phyloP scores from a whole-genome alignment of 2,329 filamentous ascomycete species.

The Chaetomium sp. region DNA sequence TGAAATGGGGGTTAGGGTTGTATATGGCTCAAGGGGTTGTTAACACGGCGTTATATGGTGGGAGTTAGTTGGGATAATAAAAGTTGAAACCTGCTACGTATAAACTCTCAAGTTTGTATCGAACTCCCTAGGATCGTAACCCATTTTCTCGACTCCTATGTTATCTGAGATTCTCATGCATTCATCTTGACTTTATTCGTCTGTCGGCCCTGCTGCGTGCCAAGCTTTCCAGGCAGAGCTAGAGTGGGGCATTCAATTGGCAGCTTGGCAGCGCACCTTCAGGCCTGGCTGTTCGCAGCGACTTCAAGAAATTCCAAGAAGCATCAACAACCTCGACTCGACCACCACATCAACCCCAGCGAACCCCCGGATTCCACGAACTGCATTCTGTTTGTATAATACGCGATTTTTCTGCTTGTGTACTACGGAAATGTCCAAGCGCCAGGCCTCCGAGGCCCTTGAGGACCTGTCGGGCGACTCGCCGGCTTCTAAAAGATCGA shows the following conservation, averaged over 20 bases:
- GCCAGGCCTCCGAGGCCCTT: constrained; percentile 53
- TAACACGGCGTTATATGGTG: neutral
- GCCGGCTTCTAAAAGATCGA: constrained; percentile 53
- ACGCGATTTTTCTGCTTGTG: neutral
- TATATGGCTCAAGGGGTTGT: neutral
- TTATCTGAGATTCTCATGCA: neutral
- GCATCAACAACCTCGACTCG: neutral
- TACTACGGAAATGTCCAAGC: constrained; percentile 35
- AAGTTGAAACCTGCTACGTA: neutral
- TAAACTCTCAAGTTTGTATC: too few species aligned
- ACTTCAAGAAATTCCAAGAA: constrained; percentile 3
- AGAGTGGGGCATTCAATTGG: constrained; percentile 12
- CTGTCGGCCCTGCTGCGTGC: neutral
- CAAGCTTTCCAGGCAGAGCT: constrained; percentile 12
- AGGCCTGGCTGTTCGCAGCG: neutral
- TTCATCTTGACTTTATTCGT: neutral
- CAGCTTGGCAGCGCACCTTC: neutral
- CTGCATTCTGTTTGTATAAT: neutral
- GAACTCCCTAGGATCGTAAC: too few species aligned
- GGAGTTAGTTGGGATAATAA: too few species aligned
- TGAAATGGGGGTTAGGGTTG: neutral
- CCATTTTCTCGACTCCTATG: neutral
- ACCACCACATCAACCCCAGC: neutral
- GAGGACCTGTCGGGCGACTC: constrained; percentile 51
- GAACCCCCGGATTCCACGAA: neutral